Evolutionary conservation across 73 alveolate species (phyloP).

Genomic region (Urostyla sp.): DNA sequence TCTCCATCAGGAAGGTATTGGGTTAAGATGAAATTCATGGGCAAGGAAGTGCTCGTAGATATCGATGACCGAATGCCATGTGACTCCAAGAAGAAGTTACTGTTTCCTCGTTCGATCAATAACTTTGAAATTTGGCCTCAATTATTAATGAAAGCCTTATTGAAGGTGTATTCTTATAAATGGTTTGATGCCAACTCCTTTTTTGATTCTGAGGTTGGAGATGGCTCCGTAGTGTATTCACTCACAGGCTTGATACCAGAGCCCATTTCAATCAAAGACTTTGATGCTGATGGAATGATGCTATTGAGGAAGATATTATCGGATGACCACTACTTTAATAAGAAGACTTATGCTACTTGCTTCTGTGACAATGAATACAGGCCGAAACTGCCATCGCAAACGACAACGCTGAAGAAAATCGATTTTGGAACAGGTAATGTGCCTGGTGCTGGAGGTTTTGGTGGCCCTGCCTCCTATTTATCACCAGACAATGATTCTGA

Average conservation of each 20-base stretch:
- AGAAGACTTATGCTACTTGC: conserved; percentile 61
- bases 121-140: conserved; percentile 95
- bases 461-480: neutral
- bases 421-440: conserved; percentile 38
- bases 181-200: conserved; percentile 66
- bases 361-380: conserved; percentile 68
- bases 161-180: conserved; percentile 90
- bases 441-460: neutral
- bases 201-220: conserved; percentile 85
- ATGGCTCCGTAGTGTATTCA: conserved; percentile 93
- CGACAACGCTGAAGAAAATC: conserved; percentile 23
- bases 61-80: conserved; percentile 97
- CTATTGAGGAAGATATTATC: conserved; percentile 62
- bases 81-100: conserved; percentile 82
- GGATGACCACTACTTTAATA: conserved; percentile 71
- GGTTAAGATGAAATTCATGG: conserved; percentile 93
- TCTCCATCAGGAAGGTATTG: conserved; percentile 96
- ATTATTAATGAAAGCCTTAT: conserved; percentile 89
- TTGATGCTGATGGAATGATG: conserved; percentile 51
- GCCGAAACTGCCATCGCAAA: conserved; percentile 66
- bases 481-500: conserved; percentile 29
- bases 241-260: conserved; percentile 97
- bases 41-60: conserved; percentile 94
- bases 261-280: conserved; percentile 75
- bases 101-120: conserved; percentile 93